These are phyloP conservation scores for Emericellopsis cladophorae DNA, from an alignment of 2,329 filamentous ascomycete genomes.

Conservation along the genomic window DNA sequence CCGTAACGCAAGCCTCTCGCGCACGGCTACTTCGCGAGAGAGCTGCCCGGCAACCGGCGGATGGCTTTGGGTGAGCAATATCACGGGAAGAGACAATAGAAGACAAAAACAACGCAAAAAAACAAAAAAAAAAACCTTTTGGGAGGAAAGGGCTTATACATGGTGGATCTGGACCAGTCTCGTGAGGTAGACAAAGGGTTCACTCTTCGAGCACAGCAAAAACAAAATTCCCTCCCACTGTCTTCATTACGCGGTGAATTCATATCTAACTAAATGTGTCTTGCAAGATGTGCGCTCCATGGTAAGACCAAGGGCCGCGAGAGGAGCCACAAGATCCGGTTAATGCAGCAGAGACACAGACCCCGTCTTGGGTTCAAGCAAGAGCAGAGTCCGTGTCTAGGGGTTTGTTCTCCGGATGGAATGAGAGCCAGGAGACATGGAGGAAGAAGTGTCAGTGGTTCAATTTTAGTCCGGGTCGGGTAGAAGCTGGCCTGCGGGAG, in stretches of 20 bases:
- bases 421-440: slow-evolving; percentile 15
- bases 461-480: slow-evolving; percentile 22
- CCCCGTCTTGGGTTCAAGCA: no score
- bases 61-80: neutral
- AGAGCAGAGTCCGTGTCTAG: neutral
- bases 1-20: neutral
- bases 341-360: neutral
- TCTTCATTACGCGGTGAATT: no score
- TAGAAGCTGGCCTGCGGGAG: neutral
- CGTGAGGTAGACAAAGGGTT: neutral
- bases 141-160: neutral
- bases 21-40: neutral
- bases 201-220: neutral
- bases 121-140: neutral
- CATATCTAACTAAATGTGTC: neutral
- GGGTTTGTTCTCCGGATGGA: slow-evolving; percentile 12
- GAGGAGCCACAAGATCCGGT: neutral
- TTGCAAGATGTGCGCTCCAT: neutral
- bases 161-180: neutral
- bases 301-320: neutral
- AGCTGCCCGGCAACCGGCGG: neutral
- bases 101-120: neutral
- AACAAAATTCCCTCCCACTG: neutral
- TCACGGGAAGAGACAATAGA: no score
- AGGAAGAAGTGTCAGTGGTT: slow-evolving; percentile 16